These are phyloP conservation scores for Aristolochia contorta DNA, from an alignment of 164 flowering plant species.

Conservation along the genomic window DNA sequence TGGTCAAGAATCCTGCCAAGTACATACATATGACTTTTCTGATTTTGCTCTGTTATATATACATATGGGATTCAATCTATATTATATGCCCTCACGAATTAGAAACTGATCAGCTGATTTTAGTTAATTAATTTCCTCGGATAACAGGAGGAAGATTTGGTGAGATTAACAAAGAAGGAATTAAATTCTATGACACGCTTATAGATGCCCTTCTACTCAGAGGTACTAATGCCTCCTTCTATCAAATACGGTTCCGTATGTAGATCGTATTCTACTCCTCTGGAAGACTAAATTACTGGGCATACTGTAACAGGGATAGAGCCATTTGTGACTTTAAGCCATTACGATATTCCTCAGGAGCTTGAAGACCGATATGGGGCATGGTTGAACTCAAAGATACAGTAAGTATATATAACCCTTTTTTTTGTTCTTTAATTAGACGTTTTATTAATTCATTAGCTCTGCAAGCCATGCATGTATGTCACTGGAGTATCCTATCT, in stretches of 20 bases:
- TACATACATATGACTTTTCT: not conserved
- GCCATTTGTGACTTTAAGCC: slow-evolving; percentile 16
- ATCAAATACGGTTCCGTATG: no score
- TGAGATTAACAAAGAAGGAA: slow-evolving; percentile 33
- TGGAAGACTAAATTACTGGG: no score
- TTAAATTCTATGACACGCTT: slow-evolving; percentile 36
- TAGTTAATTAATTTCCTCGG: not conserved
- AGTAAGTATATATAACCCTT: not conserved
- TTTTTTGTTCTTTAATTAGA: not conserved
- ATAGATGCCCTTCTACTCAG: slow-evolving; percentile 40
- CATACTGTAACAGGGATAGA: slow-evolving; percentile 7
- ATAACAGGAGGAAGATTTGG: slow-evolving; percentile 52
- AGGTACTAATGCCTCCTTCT: slow-evolving; percentile 22
- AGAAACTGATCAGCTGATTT: not conserved
- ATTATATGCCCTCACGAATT: no score
- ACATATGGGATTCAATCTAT: no score
- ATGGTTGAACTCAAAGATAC: slow-evolving; percentile 15
- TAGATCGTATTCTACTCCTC: no score
- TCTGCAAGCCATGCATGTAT: not conserved
- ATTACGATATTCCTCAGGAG: slow-evolving; percentile 17
- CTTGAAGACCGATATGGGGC: slow-evolving; percentile 15
- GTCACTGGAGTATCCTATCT: not conserved
- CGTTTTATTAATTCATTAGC: not conserved
- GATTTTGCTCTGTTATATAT: no score
- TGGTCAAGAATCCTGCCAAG: slow-evolving; percentile 68